Percentiles rank a stretch among this genome's conserved stretches.
These are phyloP conservation scores for Malus sieversii DNA, from an alignment of 306 rosid species.

Conservation along the genomic window DNA sequence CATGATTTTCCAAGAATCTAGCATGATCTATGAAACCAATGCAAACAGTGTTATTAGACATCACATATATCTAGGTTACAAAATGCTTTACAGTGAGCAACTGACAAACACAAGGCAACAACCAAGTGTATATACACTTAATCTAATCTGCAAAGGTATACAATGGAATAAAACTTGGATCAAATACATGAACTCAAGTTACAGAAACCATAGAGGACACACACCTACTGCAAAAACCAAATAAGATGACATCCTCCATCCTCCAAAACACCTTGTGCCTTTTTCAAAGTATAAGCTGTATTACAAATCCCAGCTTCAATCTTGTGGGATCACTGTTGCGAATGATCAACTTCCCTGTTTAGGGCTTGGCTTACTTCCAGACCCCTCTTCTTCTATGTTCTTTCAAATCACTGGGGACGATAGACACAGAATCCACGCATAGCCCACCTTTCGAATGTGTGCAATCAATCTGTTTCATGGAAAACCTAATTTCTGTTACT, in stretches of 20 bases:
- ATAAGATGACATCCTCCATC: conserved; percentile 29
- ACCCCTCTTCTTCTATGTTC: conserved; percentile 42
- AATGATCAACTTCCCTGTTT: conserved; percentile 12
- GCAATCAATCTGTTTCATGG: conserved; percentile 97
- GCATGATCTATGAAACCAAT: not conserved
- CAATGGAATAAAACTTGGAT: conserved; percentile 18
- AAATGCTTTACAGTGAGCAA: conserved; percentile 10
- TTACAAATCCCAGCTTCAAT: conserved; percentile 24
- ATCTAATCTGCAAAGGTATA: conserved; percentile 27
- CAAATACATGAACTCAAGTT: conserved; percentile 12
- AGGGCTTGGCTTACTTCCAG: conserved; percentile 28
- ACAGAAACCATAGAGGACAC: conserved; percentile 23
- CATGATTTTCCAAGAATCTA: not conserved
- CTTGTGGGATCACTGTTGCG: conserved; percentile 14
- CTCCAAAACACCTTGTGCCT: conserved; percentile 20
- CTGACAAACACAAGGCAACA: not conserved
- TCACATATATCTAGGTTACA: conserved; percentile 15
- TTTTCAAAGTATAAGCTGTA: conserved; percentile 25
- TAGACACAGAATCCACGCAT: conserved; percentile 87
- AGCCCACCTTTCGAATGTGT: conserved; percentile 94
- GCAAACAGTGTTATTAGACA: conserved; percentile 3
- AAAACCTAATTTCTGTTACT: conserved; percentile 62
- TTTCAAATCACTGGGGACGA: conserved; percentile 62
- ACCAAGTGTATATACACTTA: conserved; percentile 1
- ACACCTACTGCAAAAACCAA: conserved; percentile 27